Conservation (phyloP, 176 grass and related monocot species). For the Oryza australiensis region DNA sequence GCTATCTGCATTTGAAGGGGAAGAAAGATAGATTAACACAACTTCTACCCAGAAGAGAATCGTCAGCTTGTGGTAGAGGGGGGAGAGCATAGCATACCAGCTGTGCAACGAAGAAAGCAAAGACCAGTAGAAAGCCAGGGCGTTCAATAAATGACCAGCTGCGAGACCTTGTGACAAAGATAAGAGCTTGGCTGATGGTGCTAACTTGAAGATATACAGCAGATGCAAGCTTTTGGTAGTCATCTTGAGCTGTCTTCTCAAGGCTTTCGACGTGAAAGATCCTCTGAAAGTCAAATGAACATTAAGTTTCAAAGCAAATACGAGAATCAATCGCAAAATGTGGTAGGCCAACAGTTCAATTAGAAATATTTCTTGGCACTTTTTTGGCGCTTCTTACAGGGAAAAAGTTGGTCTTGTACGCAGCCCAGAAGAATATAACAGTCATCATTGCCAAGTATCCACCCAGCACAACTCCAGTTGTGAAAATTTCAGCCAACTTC, state of each 20-base stretch:
- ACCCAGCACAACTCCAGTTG: constrained; percentile 44
- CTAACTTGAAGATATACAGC: constrained; percentile 48
- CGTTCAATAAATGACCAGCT: constrained; percentile 47
- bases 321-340: not conserved
- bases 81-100: constrained; percentile 10
- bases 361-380: not conserved
- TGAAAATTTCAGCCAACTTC: constrained; percentile 50
- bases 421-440: constrained; percentile 52
- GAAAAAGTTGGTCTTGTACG: constrained; percentile 46
- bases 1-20: constrained; percentile 36
- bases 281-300: constrained; percentile 23
- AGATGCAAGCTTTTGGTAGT: constrained; percentile 43
- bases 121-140: constrained; percentile 24
- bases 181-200: constrained; percentile 46
- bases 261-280: constrained; percentile 43
- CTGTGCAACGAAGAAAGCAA: constrained; percentile 31
- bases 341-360: not conserved
- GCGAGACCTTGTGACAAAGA: constrained; percentile 40
- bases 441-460: constrained; percentile 53
- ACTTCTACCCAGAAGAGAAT: not conserved
- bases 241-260: constrained; percentile 46
- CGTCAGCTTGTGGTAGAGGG: not conserved
- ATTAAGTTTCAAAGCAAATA: not conserved
- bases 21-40: not conserved
- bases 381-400: constrained; percentile 27